Evolutionary conservation across 2,329 filamentous ascomycete genomes (phyloP), one percentile per base, ranked within the genome.

Genomic region (Calonectria pauciramosa): DNA sequence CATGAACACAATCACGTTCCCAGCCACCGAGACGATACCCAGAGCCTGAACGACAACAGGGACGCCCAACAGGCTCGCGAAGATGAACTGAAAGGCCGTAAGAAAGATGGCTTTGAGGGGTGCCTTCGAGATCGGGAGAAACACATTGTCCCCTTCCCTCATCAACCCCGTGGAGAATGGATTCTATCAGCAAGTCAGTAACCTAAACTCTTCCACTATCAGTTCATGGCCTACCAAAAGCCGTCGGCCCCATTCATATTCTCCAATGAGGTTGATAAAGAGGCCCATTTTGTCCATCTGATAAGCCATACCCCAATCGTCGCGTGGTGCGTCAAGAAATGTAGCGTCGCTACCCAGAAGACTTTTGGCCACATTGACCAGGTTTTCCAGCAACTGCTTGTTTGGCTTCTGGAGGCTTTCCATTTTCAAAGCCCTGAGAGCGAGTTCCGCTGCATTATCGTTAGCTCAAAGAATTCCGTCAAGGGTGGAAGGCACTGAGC

Each of bases 271-370:
- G n/a, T 51, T 52, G 26, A 76, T 69, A 26, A 71, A 13, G 13
- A 71, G 70, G 3, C 60, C 75, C 14, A 77, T 26, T n/a, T 23
- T 76, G 4, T 77, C 63, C 59, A 68, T 56, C 3, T 32, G 11
- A 8, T 23, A 13, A 26, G 76, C n/a, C 5, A 51, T 64, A 3
- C 16, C 73, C 75, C 76, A 77, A 28, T 77, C 76, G 44, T 44
- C 13, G 1, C 7, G 32, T 23, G 65, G 52, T 36, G 41, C 65
- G 4, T 74, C 64, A 20, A 73, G 23, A 41, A 71, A 75, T 11
- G 59, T 47, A 1, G 26, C 30, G 2, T 71, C 52, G 7, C 47
- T 67, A 18, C 63, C 64, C 4, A 23, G 23, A 34, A 67, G 64
- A n/a, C 52, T n/a, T 5, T 38, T 38, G 11, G 23, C 64, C 11